Evolutionary conservation across 73 alveolate genomes (phyloP), one percentile per base, ranked within the genome.

Genomic region (Paramecium sonneborni): DNA sequence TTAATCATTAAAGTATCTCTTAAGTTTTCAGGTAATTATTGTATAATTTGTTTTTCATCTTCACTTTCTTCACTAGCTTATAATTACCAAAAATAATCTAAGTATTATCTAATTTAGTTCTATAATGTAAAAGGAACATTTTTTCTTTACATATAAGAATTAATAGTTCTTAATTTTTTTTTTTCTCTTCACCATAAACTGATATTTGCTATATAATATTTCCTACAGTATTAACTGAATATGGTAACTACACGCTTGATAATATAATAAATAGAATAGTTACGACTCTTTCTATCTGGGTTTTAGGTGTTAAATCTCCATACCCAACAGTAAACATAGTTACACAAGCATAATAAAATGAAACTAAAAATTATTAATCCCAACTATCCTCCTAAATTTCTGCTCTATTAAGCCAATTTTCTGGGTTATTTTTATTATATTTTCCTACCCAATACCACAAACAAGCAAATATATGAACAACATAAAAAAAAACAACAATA

Each of bases 181-280:
- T 88, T 39, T 85, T 92, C 10, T 93, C 96, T 12, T 94, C 62
- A 5, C 76, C 93, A 55, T 94, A 82, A 4, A 93, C 93, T 26
- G 92, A 91, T 30, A 90, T 58, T 44, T 90, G 70, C 56, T 85
- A 38, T 20, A 95, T 48, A 15, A 95, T 38, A 18, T 87, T 46
- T 26, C 96, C 96, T 7, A 95, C 93, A 0, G 93, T 68, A 11
- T 97, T 97, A 10, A 96, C 97, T 24, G 93, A 79, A 68, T 95
- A 96, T 52, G 98, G 98, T 70, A 96, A 95, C 20, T 93, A 56
- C 18, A 95, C 96, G 76, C 99, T 93, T 5, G 98, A 96, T 7
- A 92, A 57, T 28, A 94, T 72, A 92, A 95, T 94, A 18, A 93
- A 82, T 26, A 95, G 23, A 72, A 95, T 91, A 12, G 93, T 89